Base-by-base conservation (phyloP, 2,329 filamentous ascomycete genomes). In the Neofusicoccum laricinum region DNA sequence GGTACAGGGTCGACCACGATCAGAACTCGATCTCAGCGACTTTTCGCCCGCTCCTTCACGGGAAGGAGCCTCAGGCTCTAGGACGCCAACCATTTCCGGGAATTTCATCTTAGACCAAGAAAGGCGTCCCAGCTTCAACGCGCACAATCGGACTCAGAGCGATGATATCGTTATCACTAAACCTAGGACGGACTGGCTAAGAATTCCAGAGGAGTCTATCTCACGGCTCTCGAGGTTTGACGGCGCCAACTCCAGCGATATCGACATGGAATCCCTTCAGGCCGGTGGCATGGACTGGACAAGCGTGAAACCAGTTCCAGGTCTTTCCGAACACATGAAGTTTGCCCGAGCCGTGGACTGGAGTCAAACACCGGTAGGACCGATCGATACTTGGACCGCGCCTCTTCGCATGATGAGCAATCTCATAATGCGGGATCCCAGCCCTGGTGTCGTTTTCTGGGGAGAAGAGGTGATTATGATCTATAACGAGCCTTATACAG, bases 281-380 rank as follows among this genome's bases (percentile, higher is more conserved):
- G n/a, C n/a, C n/a, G 17, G 17, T 73, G 4, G 67, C 64, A 68
- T 85, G 82, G 12, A 85, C 68, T 8, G 71, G 67, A 17, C 71
- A 63, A 7, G 66, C 38, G 30, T n/a, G n/a, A n/a, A n/a, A n/a
- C n/a, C n/a, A n/a, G 38, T 4, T 34, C 59, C 41, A 11, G 32
- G 46, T 19, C 40, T 74, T 21, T 71, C 73, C 3, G 71, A 74
- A 7, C 73, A 77, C 51, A 53, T 73, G 19, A 63, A 64, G 10
- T 76, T 78, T 57, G 67, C 82, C 53, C 76, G 81, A 30, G 77
- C 70, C 21, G 70, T 82, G 15, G 77, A 84, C 68, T 85, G 83
- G 83, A 73, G 73, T 3, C 70, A 70, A 12, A 84, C 82, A 1
- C 76, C 79, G 2, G 71, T 85, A 0, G 84, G 84, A 0, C 77